Evolutionary conservation across 208 protist species (phyloP).

Genomic region (Wallacemonas rigidus): DNA sequence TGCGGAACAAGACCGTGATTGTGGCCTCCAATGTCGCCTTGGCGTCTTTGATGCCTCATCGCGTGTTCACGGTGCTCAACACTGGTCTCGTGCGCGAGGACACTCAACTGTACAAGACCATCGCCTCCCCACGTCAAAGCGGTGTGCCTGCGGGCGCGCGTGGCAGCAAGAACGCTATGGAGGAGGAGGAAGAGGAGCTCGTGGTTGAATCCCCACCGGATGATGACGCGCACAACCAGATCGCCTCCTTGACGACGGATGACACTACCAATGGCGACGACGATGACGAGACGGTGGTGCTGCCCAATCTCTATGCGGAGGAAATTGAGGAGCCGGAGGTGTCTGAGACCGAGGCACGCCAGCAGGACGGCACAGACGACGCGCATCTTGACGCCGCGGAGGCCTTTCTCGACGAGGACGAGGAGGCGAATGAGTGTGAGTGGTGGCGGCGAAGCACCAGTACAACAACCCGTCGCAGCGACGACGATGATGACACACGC

Average conservation of each 20-base stretch:
- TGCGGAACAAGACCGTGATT: slow-evolving; percentile 79
- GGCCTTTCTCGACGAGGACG: slow-evolving; percentile 18
- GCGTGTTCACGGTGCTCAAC: slow-evolving; percentile 61
- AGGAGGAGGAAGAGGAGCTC: slow-evolving; percentile 17
- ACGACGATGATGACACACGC: not conserved
- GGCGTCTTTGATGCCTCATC: slow-evolving; percentile 47
- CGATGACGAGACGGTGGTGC: slow-evolving; percentile 9
- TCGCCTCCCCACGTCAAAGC: slow-evolving; percentile 23
- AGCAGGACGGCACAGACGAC: slow-evolving; percentile 19
- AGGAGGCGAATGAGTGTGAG: slow-evolving; percentile 22
- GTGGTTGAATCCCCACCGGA: slow-evolving; percentile 3
- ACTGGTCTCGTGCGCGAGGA: slow-evolving; percentile 48
- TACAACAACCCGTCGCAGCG: not conserved
- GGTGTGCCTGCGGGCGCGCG: slow-evolving; percentile 9
- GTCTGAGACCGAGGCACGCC: slow-evolving; percentile 20
- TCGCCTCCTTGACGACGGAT: not conserved
- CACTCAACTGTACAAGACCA: slow-evolving; percentile 45
- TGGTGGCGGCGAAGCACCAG: slow-evolving; percentile 18
- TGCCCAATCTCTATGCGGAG: slow-evolving; percentile 51
- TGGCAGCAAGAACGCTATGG: slow-evolving; percentile 1
- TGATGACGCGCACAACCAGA: slow-evolving; percentile 16
- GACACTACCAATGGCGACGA: not conserved
- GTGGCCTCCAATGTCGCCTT: slow-evolving; percentile 70
- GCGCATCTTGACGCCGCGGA: slow-evolving; percentile 26
- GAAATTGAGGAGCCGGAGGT: slow-evolving; percentile 54